A percentile compares a stretch with the other conserved stretches of the same genome.
These are phyloP conservation scores for Aureobasidium subglaciale DNA, from an alignment of 2,329 filamentous ascomycete genomes.

Conservation along the genomic window DNA sequence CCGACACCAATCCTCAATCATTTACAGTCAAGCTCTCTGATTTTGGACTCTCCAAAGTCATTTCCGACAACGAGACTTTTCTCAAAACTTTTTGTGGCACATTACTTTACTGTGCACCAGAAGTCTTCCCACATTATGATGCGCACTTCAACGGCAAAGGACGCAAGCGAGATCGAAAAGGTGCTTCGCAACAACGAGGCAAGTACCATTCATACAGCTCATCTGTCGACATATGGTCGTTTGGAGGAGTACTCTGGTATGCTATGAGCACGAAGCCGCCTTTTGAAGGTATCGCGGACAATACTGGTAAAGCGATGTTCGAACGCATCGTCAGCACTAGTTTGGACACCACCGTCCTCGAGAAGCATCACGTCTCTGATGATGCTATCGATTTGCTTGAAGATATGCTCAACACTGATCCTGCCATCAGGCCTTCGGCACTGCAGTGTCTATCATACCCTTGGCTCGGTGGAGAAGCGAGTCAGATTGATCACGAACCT, in stretches of 20 bases:
- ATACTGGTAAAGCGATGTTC: conserved; percentile 71
- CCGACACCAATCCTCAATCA: conserved; percentile 53
- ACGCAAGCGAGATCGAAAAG: conserved; percentile 48
- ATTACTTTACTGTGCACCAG: conserved; percentile 88
- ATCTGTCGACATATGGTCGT: conserved; percentile 92
- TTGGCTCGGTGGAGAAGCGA: conserved; percentile 59
- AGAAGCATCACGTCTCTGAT: conserved; percentile 52
- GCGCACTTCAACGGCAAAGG: conserved; percentile 55
- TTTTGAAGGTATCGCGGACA: conserved; percentile 69
- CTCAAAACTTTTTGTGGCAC: conserved; percentile 96
- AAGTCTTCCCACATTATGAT: conserved; percentile 81
- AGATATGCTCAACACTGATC: conserved; percentile 75
- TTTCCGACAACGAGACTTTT: conserved; percentile 77
- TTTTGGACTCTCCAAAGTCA: conserved; percentile 92
- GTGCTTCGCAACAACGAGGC: conserved; percentile 31
- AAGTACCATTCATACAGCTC: conserved; percentile 68
- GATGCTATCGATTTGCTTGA: conserved; percentile 66
- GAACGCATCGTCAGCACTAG: conserved; percentile 76
- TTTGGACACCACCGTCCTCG: conserved; percentile 60
- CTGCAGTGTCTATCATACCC: conserved; percentile 60
- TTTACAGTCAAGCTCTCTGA: conserved; percentile 87
- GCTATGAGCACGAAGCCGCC: conserved; percentile 73
- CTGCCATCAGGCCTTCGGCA: conserved; percentile 68
- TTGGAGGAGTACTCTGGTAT: conserved; percentile 86
- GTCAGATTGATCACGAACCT: conserved; percentile 22